Conservation (phyloP, 2,329 filamentous ascomycete species). For the Paraphoma sp. region DNA sequence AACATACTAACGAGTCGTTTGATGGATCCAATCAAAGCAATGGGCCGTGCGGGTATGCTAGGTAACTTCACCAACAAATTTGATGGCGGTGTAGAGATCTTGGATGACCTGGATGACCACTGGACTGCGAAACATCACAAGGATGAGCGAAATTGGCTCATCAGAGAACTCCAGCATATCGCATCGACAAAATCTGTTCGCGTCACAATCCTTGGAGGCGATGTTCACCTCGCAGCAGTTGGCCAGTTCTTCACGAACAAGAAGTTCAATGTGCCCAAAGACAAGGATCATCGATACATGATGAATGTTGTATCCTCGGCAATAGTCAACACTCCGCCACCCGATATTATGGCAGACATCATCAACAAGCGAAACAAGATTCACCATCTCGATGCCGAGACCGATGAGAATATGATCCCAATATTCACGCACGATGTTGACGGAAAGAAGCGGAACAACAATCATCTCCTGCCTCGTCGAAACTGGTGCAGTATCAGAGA, state of each 20-base stretch:
- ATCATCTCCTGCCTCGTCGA: slow-evolving; percentile 81
- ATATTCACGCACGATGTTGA: slow-evolving; percentile 91
- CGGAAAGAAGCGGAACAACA: slow-evolving; percentile 89
- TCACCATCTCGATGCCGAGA: slow-evolving; percentile 71
- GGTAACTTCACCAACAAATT: slow-evolving; percentile 85
- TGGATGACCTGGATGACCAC: slow-evolving; percentile 93
- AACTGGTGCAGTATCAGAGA: slow-evolving; percentile 95
- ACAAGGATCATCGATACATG: slow-evolving; percentile 95
- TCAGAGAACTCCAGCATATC: slow-evolving; percentile 91
- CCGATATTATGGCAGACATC: slow-evolving; percentile 86
- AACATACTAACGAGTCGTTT: slow-evolving; percentile 79
- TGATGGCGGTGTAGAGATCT: slow-evolving; percentile 87
- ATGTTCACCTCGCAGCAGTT: slow-evolving; percentile 90
- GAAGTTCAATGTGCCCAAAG: slow-evolving; percentile 74
- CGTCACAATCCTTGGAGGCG: slow-evolving; percentile 89
- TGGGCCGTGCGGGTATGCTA: slow-evolving; percentile 81
- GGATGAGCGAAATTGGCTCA: slow-evolving; percentile 81
- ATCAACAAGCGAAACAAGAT: slow-evolving; percentile 90
- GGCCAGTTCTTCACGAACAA: slow-evolving; percentile 96
- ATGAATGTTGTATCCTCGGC: slow-evolving; percentile 93
- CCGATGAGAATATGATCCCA: slow-evolving; percentile 94
- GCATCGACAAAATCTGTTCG: slow-evolving; percentile 92
- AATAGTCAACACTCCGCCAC: slow-evolving; percentile 90
- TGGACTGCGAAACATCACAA: slow-evolving; percentile 98
- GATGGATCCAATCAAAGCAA: slow-evolving; percentile 87